Conservation (phyloP, 441 rosid species). For the Populus trichocarpa region DNA sequence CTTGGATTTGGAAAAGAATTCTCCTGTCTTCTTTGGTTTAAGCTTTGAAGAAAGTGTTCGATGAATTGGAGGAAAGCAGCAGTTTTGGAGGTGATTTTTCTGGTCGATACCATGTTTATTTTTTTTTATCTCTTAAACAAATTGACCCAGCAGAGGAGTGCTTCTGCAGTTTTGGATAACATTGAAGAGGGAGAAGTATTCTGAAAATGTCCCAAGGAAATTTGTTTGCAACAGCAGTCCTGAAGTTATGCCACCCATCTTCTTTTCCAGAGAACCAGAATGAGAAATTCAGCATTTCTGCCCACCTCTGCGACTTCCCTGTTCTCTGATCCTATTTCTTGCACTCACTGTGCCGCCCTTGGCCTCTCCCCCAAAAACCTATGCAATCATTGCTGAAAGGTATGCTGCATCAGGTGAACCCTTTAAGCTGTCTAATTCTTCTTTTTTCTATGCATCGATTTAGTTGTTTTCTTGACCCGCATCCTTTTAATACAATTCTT, state of each 20-base stretch:
- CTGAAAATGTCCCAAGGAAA: not conserved
- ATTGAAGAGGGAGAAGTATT: not conserved
- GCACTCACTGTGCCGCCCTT: constrained; percentile 63
- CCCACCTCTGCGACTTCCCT: constrained; percentile 60
- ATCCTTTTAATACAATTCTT: constrained; percentile 74
- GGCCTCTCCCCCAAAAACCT: constrained; percentile 62
- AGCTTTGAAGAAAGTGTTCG: not conserved
- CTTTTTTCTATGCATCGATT: constrained; percentile 68
- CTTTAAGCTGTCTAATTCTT: constrained; percentile 62
- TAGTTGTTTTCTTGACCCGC: constrained; percentile 65
- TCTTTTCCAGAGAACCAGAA: not conserved
- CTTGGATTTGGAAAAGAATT: not conserved
- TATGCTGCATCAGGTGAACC: constrained; percentile 66
- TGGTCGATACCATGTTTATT: not conserved
- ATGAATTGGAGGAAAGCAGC: not conserved
- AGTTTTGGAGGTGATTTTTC: not conserved
- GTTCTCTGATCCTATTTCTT: constrained; percentile 51
- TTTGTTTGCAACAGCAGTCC: not conserved
- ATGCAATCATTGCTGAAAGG: constrained; percentile 74
- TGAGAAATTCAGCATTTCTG: constrained; percentile 33
- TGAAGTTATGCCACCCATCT: not conserved
- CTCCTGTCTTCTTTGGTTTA: not conserved
- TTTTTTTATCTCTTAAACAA: not conserved
- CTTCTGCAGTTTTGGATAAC: not conserved
- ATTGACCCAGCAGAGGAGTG: not conserved